Base-by-base conservation (phyloP, 2,329 filamentous ascomycete species). In the Ophiostoma himal-ulmi region DNA sequence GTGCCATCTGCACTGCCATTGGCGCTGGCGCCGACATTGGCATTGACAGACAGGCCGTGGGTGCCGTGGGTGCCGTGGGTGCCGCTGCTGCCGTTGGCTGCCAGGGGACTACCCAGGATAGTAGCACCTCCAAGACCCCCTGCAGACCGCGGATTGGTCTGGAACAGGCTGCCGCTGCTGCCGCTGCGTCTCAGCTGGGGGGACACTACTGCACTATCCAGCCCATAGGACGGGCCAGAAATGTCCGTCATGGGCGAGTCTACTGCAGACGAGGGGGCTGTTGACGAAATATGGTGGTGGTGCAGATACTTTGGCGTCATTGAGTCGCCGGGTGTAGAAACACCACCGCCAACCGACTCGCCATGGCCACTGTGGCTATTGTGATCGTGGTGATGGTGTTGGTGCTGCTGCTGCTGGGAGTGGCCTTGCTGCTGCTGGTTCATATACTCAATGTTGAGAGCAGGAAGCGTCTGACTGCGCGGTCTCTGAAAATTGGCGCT, bases 381-480 rank as follows among this genome's bases (percentile, higher is more conserved):
- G n/a, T 67, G 37, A 10, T n/a, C 30, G 5, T 22, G 30, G 7
- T 65, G 60, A 17, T 39, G 17, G 17, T 65, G 34, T 17, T 64
- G 60, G 2, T 64, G 60, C 2, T 70, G 62, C 11, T 34, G 77
- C 1, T 83, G 81, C 44, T 85, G 83, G 6, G 78, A 76, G 4
- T 74, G 74, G 52, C 78, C 52, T n/a, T 57, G 52, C 17, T 71
- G 79, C 22, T 76, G 73, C 70, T 84, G 83, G 74, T 83, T 84
- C 74, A 84, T 79, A 71, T 83, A 86, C 71, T 86, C 89, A 64
- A 90, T 82, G 70, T 88, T 88, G 60, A 92, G 81, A 64, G 89
- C 88, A 0, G 93, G 92, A 73, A 96, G 93, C 0, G 93, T 96
- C 78, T 96, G 93, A 78, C 92, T 95, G 76, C 93, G 86, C n/a